These are phyloP conservation scores for Leptodontidium sp. DNA, from an alignment of 2,329 filamentous ascomycete species.

Conservation along the genomic window DNA sequence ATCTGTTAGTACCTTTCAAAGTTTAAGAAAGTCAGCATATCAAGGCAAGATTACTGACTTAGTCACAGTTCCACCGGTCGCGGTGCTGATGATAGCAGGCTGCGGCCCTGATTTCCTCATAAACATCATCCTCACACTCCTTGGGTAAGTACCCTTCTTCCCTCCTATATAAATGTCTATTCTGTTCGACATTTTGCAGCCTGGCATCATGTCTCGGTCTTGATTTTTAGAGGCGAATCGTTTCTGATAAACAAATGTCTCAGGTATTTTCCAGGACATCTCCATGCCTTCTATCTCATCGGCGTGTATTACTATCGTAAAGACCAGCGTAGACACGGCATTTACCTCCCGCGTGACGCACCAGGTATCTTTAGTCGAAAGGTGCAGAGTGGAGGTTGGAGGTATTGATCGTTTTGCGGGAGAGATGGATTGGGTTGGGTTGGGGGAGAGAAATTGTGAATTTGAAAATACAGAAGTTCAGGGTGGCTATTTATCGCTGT, in stretches of 20 bases:
- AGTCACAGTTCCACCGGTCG: slow-evolving; percentile 81
- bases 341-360: slow-evolving; percentile 21
- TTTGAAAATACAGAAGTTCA: no score
- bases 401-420: not conserved
- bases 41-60: not conserved
- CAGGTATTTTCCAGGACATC: slow-evolving; percentile 78
- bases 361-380: slow-evolving; percentile 25
- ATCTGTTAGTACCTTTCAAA: slow-evolving; percentile 13
- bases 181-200: not conserved
- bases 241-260: slow-evolving; percentile 47
- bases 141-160: slow-evolving; percentile 52
- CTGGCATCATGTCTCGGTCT: not conserved
- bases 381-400: slow-evolving; percentile 29
- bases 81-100: slow-evolving; percentile 91
- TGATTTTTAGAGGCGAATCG: not conserved
- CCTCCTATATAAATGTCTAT: not conserved
- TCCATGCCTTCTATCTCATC: slow-evolving; percentile 93
- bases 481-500: no score
- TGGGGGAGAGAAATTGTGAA: not conserved
- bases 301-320: slow-evolving; percentile 73
- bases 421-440: not conserved
- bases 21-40: no score
- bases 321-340: slow-evolving; percentile 13
- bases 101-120: slow-evolving; percentile 87
- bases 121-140: slow-evolving; percentile 86